Evolutionary conservation across 208 protist species (phyloP).

Genomic region (Polymyxa betae): DNA sequence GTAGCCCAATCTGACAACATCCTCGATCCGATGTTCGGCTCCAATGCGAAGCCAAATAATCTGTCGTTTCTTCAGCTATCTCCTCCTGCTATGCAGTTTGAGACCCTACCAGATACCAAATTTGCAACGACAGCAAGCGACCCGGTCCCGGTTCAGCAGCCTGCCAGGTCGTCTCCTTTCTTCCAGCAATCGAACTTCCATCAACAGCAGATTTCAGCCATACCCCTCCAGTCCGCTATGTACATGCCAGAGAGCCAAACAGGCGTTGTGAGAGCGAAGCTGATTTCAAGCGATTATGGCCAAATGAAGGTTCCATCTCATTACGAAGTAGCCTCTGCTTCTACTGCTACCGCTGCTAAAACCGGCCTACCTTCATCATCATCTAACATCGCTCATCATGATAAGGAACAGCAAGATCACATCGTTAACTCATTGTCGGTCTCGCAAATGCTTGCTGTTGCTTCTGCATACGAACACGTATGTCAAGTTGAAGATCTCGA

Average conservation of each 20-base stretch:
- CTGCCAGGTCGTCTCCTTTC: not conserved
- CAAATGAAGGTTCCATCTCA: not conserved
- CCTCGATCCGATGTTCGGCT: not conserved
- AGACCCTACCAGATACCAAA: not conserved
- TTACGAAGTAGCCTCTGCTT: not conserved
- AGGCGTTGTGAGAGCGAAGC: not conserved
- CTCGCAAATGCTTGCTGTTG: slow-evolving; percentile 36
- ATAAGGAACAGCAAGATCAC: slow-evolving; percentile 25
- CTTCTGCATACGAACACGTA: slow-evolving; percentile 34
- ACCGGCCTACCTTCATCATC: no score
- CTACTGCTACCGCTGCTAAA: no score
- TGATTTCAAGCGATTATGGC: not conserved
- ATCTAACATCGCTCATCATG: no score
- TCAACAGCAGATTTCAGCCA: not conserved
- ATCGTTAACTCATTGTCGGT: slow-evolving; percentile 52
- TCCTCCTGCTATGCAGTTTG: slow-evolving; percentile 17
- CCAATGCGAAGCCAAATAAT: not conserved
- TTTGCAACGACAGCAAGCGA: not conserved
- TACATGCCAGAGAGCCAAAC: not conserved
- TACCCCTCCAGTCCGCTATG: not conserved
- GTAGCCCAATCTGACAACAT: not conserved
- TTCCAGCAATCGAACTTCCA: not conserved
- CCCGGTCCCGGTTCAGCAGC: no score
- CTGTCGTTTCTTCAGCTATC: not conserved
- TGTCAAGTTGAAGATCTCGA: slow-evolving; percentile 42